Base-by-base conservation (phyloP, 805 yeast genomes). In the Lipomyces spencermartinsiae region DNA sequence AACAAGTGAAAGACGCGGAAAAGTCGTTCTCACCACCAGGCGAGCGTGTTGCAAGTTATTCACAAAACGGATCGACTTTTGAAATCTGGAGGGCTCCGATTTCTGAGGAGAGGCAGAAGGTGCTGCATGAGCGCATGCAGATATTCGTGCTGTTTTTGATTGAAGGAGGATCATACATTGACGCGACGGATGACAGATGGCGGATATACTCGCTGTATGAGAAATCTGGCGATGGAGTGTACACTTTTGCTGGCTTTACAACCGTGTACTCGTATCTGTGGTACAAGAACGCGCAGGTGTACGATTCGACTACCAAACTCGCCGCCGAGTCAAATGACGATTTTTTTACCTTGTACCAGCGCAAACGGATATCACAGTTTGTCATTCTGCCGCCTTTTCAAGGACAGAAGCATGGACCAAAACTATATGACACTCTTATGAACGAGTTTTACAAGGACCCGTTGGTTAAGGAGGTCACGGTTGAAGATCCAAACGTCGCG, bases 151-250 rank as follows among this genome's bases (percentile, higher is more conserved):
- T 94, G 34, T 81, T 95, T 10, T 93, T 89, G 79, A 94, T 95
- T 73, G 99, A 95, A 77, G 98, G 97, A 0, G 98, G 97, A 1
- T 87, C 96, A 0, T 91, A 86, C 74, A 92, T 95, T 65, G 97
- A 93, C 75, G 83, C 84, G 53, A 78, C 78, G 0, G 99, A 95
- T 78, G 83, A 84, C 8, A 82, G 85, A 19, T 95, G 99, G 99
- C 92, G 91, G 59, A 76, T 93, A 1, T 93, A 86, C 76, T 81
- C 89, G 49, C 71, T 90, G 6, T 83, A 80, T 74, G 77, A 80
- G 61, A 62, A 57, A 12, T 19, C 66, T 10, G 19, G 55, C 8
- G 58, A 61, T 10, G 68, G 65, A 8, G 59, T 61, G 75, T 81
- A 33, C 77, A 86, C 67, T 37, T 84, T 93, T 63, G 85, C 87